Percentiles rank a stretch among this genome's conserved stretches.
These are phyloP conservation scores for Trichocladium uniseriatum DNA, from an alignment of 495 filamentous ascomycete species.

Conservation along the genomic window DNA sequence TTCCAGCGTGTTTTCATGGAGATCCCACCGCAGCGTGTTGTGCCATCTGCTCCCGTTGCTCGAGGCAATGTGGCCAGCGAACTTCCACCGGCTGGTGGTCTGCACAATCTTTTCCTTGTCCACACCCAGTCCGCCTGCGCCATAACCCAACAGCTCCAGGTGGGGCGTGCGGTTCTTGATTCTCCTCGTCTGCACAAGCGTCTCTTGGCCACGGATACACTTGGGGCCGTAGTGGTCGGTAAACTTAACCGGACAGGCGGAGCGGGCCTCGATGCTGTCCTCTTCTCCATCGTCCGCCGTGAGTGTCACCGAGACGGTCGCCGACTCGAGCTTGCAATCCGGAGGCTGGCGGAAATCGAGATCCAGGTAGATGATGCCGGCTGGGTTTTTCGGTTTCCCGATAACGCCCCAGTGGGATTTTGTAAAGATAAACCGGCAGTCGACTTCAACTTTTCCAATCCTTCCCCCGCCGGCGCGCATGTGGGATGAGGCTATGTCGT, in stretches of 20 bases:
- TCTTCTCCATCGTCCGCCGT: slow-evolving; percentile 11
- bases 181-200: not conserved
- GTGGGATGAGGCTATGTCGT: slow-evolving; percentile 12
- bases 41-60: slow-evolving; percentile 3
- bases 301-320: slow-evolving; percentile 23
- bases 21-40: slow-evolving; percentile 23
- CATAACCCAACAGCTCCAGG: slow-evolving; percentile 10
- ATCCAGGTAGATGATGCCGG: slow-evolving; percentile 29
- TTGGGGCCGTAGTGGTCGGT: slow-evolving; percentile 17
- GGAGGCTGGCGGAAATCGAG: slow-evolving; percentile 22
- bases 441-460: slow-evolving; percentile 21
- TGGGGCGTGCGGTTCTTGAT: slow-evolving; percentile 2
- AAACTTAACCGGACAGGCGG: slow-evolving; percentile 12
- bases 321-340: slow-evolving; percentile 22
- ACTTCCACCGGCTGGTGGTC: slow-evolving; percentile 10
- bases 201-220: slow-evolving; percentile 3
- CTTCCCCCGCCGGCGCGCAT: slow-evolving; percentile 8
- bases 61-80: slow-evolving; percentile 10
- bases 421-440: slow-evolving; percentile 26
- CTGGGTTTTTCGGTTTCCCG: slow-evolving; percentile 17
- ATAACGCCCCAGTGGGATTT: slow-evolving; percentile 30
- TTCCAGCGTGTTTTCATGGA: slow-evolving; percentile 23
- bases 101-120: slow-evolving; percentile 8
- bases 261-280: not conserved
- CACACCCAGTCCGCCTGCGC: slow-evolving; percentile 11